phyloP scores from a whole-genome alignment of 805 yeast species.

The Candida manassasensis region DNA sequence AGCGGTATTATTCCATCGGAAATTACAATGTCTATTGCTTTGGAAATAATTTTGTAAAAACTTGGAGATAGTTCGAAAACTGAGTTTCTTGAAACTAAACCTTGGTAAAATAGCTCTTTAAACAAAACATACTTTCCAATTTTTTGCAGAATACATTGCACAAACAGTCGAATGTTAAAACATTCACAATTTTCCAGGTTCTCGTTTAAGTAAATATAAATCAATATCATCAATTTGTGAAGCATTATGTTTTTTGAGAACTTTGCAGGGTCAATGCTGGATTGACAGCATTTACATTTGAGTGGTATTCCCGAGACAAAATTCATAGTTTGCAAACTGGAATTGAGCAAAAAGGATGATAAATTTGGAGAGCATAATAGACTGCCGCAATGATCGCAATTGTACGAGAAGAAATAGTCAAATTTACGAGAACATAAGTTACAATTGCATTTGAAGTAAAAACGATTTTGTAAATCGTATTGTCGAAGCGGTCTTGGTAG shows the following conservation, averaged over 20 bases:
- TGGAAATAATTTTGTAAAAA: background rate
- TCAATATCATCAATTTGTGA: conserved; percentile 1
- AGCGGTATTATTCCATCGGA: conserved; percentile 5
- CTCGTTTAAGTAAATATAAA: background rate
- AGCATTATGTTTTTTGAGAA: background rate
- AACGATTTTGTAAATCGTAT: conserved; percentile 15
- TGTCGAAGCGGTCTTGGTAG: conserved; percentile 21
- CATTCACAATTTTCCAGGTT: too few relatives aligned
- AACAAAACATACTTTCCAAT: too few relatives aligned
- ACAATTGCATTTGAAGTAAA: conserved; percentile 29
- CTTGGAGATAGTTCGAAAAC: too few relatives aligned
- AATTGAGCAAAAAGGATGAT: background rate
- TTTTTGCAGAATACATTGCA: too few relatives aligned
- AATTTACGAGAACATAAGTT: conserved; percentile 13
- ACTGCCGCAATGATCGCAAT: conserved; percentile 16
- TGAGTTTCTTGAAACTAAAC: too few relatives aligned
- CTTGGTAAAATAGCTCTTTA: too few relatives aligned
- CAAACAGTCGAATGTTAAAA: too few relatives aligned
- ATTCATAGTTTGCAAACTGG: background rate
- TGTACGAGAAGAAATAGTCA: conserved; percentile 21
- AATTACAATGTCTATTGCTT: background rate
- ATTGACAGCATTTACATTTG: background rate
- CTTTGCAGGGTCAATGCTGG: background rate
- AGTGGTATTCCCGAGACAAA: background rate
- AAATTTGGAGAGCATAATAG: conserved; percentile 4